Conservation (phyloP, 73 alveolate species). For the Loxodes magnus region DNA sequence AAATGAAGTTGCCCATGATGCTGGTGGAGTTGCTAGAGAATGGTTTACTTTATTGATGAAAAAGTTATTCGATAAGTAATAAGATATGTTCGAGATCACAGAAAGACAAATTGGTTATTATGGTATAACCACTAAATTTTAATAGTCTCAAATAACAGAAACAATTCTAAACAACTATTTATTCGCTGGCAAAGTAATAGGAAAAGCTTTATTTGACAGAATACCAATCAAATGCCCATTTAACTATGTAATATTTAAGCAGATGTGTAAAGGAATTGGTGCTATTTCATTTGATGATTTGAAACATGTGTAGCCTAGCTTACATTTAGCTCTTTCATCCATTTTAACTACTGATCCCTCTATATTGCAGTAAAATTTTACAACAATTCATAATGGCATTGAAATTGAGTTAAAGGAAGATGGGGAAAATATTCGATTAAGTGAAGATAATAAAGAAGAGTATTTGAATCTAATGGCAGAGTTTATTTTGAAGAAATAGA, state of each 20-base stretch:
- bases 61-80: constrained; percentile 4
- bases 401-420: constrained; percentile 26
- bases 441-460: constrained; percentile 14
- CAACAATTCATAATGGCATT: not conserved
- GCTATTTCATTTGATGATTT: constrained; percentile 28
- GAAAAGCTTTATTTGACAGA: constrained; percentile 68
- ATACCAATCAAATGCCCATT: constrained; percentile 45
- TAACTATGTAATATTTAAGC: constrained; percentile 36
- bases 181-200: constrained; percentile 61
- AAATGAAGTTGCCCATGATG: constrained; percentile 42
- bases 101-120: not conserved
- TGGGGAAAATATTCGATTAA: constrained; percentile 30
- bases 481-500: not conserved
- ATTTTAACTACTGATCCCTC: no score
- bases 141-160: not conserved
- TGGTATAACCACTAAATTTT: not conserved
- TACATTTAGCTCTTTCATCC: no score
- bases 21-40: constrained; percentile 48
- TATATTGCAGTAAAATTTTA: constrained; percentile 8
- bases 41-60: constrained; percentile 36
- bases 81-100: not conserved
- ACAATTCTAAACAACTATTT: constrained; percentile 11
- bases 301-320: constrained; percentile 13
- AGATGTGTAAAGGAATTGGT: constrained; percentile 21
- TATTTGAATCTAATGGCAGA: not conserved